Base-by-base conservation (phyloP, 768 basidiomycete genomes). In the Lactarius sp. region DNA sequence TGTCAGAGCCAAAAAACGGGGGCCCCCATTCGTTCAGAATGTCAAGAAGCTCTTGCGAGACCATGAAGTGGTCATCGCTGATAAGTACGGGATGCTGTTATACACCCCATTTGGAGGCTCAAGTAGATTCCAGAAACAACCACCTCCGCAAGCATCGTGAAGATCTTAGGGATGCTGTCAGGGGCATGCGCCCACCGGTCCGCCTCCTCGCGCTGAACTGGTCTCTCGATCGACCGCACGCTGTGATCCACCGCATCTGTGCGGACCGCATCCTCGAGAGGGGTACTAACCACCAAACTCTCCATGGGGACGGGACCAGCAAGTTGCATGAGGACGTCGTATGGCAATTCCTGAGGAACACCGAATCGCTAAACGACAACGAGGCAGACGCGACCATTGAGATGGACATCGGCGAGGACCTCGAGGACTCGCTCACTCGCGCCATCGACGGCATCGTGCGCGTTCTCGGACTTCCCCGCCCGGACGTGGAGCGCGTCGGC, bases 21-120 rank as follows among this genome's bases (percentile, higher is more conserved):
- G 80, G 0, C 79, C 85, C 0, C 65, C 72, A 2, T 96, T 96
- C 72, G 70, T 92, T 59, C 85, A 79, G 71, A 94, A 91, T 62
- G 89, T 97, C 44, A 70, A 75, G 14, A 71, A 77, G 0, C 78
- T 90, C 1, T 77, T 98, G 31, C 71, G 81, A 58, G 78, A 72
- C 0, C 76, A 90, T 55, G 80, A 90, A 62, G 84, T 98, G 0
- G 95, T 98, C 27, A 91, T 92, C 65, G 94, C 95, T 33, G 97
- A 98, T 75, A 92, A 91, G 59, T 53, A 46, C 20, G 52, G 33
- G 41, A 16, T 36, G 8, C 16, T 6, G 18, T 46, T 22, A 8
- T 58, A 9, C 22, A 10, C 37, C 2, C 20, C 7, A 20, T 14
- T 27, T 12, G 18, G 14, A 6, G 2, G 13, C 52, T 60, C 5